These are phyloP conservation scores for Alternaria arbusti DNA, from an alignment of 2,329 filamentous ascomycete genomes.

Conservation along the genomic window DNA sequence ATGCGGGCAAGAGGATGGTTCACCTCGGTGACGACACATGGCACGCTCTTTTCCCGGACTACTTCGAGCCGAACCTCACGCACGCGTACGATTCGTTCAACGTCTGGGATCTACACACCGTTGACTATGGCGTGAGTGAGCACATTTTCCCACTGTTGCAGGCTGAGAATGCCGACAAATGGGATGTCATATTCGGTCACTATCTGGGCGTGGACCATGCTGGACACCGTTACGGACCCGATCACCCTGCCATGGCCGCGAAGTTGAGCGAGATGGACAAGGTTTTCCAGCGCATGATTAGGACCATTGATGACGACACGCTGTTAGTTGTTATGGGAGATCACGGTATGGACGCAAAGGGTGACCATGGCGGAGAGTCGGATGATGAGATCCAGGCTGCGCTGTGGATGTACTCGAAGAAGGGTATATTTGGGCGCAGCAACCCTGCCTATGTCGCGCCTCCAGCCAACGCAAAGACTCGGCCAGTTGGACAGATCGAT, in stretches of 20 bases:
- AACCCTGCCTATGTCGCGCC: slow-evolving; percentile 64
- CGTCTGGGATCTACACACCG: slow-evolving; percentile 95
- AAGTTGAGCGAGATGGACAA: slow-evolving; percentile 92
- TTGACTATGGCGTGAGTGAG: slow-evolving; percentile 92
- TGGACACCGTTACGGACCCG: slow-evolving; percentile 92
- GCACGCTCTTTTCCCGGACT: slow-evolving; percentile 90
- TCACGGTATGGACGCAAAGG: slow-evolving; percentile 97
- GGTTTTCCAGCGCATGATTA: slow-evolving; percentile 75
- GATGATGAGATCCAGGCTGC: slow-evolving; percentile 95
- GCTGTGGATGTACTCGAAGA: slow-evolving; percentile 98
- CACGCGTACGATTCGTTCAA: slow-evolving; percentile 96
- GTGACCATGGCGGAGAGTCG: slow-evolving; percentile 97
- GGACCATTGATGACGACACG: slow-evolving; percentile 80
- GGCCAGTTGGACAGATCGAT: slow-evolving; percentile 86
- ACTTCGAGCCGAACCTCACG: slow-evolving; percentile 87
- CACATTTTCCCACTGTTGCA: slow-evolving; percentile 86
- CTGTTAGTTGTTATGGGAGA: slow-evolving; percentile 97
- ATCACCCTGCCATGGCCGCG: slow-evolving; percentile 87
- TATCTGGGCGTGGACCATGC: slow-evolving; percentile 96
- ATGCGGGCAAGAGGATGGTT: slow-evolving; percentile 77
- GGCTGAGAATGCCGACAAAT: slow-evolving; percentile 68
- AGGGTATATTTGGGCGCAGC: slow-evolving; percentile 80
- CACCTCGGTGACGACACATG: slow-evolving; percentile 99
- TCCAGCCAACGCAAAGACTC: slow-evolving; percentile 74
- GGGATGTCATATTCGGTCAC: slow-evolving; percentile 96